Conservation (phyloP, 371 early-diverging fungal genomes). For the Mortierella sp. region DNA sequence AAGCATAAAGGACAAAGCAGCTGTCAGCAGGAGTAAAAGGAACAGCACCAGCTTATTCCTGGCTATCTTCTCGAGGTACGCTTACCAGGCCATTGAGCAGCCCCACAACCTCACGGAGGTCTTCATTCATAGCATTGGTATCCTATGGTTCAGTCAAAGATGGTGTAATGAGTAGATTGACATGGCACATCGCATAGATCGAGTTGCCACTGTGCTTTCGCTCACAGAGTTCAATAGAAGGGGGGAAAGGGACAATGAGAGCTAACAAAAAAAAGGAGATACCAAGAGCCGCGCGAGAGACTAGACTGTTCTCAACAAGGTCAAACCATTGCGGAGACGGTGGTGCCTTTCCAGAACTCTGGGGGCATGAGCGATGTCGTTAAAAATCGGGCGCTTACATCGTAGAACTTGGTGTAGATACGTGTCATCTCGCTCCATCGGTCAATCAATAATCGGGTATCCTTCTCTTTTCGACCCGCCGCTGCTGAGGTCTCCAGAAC, state of each 20-base stretch:
- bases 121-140: slow-evolving; percentile 21
- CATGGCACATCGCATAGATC: neutral
- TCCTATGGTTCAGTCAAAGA: slow-evolving; percentile 14
- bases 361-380: neutral
- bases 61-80: neutral
- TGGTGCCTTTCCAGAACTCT: no score
- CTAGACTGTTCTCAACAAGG: no score
- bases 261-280: no score
- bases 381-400: slow-evolving; percentile 24
- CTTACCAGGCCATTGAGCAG: slow-evolving; percentile 35
- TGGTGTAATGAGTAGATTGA: slow-evolving; percentile 1
- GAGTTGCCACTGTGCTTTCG: slow-evolving; percentile 2
- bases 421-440: slow-evolving; percentile 32
- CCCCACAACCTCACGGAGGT: slow-evolving; percentile 43
- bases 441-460: slow-evolving; percentile 18
- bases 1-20: neutral
- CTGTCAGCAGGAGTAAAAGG: neutral
- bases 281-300: no score
- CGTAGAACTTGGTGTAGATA: slow-evolving; percentile 36
- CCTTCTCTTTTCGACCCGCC: slow-evolving; percentile 30
- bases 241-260: no score
- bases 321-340: no score
- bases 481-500: slow-evolving; percentile 7
- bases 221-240: neutral
- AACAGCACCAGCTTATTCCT: neutral